These are phyloP conservation scores for thale cress (Arabidopsis thaliana) DNA, from an alignment of 345 rosid genomes.

Conservation along the genomic window DNA sequence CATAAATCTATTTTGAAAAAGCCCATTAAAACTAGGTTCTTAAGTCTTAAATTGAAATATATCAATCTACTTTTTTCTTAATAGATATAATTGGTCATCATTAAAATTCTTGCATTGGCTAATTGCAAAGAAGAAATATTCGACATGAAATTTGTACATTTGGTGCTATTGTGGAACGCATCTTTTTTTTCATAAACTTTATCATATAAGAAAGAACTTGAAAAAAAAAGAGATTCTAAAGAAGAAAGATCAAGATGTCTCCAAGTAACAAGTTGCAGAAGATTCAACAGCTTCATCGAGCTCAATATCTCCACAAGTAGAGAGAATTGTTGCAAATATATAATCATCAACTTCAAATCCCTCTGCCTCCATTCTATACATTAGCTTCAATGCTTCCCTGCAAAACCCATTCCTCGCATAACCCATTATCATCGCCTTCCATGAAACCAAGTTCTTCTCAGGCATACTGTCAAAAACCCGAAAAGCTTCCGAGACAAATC, in stretches of 20 bases:
- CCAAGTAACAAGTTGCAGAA: slow-evolving; percentile 48
- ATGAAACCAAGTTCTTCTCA: slow-evolving; percentile 70
- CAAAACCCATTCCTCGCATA: slow-evolving; percentile 76
- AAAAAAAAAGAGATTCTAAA: slow-evolving; percentile 11
- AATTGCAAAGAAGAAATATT: neutral
- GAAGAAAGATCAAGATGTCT: slow-evolving; percentile 45
- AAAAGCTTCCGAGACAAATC: slow-evolving; percentile 71
- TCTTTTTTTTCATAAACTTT: slow-evolving; percentile 4
- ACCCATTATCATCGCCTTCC: slow-evolving; percentile 85
- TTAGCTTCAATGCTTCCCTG: slow-evolving; percentile 82
- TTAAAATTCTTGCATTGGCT: neutral
- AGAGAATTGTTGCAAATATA: slow-evolving; percentile 60
- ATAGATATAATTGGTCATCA: neutral
- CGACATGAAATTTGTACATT: slow-evolving; percentile 27
- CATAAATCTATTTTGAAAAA: neutral
- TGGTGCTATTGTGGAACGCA: slow-evolving; percentile 13
- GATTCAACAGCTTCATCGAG: slow-evolving; percentile 48
- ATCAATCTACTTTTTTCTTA: too few relatives aligned
- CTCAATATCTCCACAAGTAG: slow-evolving; percentile 69
- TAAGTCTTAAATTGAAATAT: neutral
- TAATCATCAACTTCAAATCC: slow-evolving; percentile 81
- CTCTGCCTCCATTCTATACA: slow-evolving; percentile 79
- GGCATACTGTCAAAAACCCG: slow-evolving; percentile 81
- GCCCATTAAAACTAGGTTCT: slow-evolving; percentile 7
- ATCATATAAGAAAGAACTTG: slow-evolving; percentile 6